phyloP scores from a whole-genome alignment of 345 rosid genomes.

The Bruguiera gymnorhiza region DNA sequence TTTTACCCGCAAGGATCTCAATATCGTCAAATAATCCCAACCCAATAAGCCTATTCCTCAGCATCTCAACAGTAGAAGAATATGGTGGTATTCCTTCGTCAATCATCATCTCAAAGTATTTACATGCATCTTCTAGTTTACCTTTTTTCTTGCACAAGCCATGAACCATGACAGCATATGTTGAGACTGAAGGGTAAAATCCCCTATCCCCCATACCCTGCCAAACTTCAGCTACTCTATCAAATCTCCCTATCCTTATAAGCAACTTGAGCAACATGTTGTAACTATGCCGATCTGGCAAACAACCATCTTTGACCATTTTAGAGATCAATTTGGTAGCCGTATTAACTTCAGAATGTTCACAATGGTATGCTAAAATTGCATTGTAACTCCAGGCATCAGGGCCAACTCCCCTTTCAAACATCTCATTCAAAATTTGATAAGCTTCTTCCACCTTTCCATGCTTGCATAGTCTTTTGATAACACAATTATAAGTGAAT shows the following conservation, averaged over 20 bases:
- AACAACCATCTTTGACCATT: slow-evolving; percentile 55
- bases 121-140: slow-evolving; percentile 75
- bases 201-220: slow-evolving; percentile 58
- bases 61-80: slow-evolving; percentile 59
- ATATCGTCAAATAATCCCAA: slow-evolving; percentile 53
- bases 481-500: slow-evolving; percentile 69
- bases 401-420: slow-evolving; percentile 45
- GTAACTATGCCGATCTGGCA: slow-evolving; percentile 65
- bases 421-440: slow-evolving; percentile 64
- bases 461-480: slow-evolving; percentile 66
- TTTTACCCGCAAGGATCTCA: slow-evolving; percentile 66
- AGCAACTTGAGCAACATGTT: slow-evolving; percentile 79
- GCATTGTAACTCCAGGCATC: slow-evolving; percentile 86
- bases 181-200: slow-evolving; percentile 73
- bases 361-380: slow-evolving; percentile 70
- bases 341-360: slow-evolving; percentile 66
- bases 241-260: slow-evolving; percentile 70
- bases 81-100: slow-evolving; percentile 91
- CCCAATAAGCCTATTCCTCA: slow-evolving; percentile 63
- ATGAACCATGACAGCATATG: slow-evolving; percentile 79
- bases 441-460: slow-evolving; percentile 71
- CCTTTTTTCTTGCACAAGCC: slow-evolving; percentile 73
- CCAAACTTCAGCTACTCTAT: slow-evolving; percentile 66
- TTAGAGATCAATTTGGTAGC: slow-evolving; percentile 59
- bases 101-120: slow-evolving; percentile 86